Evolutionary conservation across 164 flowering plant species (phyloP).

Genomic region (Paratinospora sagittata): DNA sequence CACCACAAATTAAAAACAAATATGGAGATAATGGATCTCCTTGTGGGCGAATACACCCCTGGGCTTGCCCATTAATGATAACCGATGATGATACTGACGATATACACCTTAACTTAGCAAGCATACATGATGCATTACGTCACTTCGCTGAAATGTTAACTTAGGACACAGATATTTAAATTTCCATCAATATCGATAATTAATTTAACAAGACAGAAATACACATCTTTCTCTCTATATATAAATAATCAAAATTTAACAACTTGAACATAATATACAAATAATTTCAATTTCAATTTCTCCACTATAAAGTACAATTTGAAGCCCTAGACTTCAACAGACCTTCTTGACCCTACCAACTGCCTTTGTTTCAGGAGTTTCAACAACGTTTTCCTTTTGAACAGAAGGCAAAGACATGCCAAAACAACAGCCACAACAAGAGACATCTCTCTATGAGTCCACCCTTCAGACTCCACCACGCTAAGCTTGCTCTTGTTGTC

Average conservation of each 20-base stretch:
- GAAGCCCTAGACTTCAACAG: constrained; percentile 16
- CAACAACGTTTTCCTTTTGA: constrained; percentile 32
- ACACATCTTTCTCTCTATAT: background rate
- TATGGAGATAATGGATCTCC: too few species aligned
- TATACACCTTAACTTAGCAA: background rate
- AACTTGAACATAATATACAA: background rate
- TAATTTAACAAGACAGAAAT: too few species aligned
- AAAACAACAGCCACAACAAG: constrained; percentile 27
- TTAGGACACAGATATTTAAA: too few species aligned
- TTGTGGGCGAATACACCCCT: too few species aligned
- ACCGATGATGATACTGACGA: background rate
- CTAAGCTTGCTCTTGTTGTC: constrained; percentile 22
- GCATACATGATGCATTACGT: background rate
- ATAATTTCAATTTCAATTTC: background rate
- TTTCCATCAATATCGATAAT: too few species aligned
- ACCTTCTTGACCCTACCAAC: constrained; percentile 30
- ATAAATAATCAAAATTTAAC: background rate
- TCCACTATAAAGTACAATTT: background rate
- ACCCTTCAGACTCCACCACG: constrained; percentile 24
- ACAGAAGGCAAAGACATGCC: constrained; percentile 44
- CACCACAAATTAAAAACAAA: background rate
- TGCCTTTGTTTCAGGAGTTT: constrained; percentile 35
- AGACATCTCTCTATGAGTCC: constrained; percentile 31
- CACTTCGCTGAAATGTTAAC: background rate
- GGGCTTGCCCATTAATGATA: too few species aligned